Evolutionary conservation across 495 filamentous ascomycete genomes (phyloP).

Genomic region (Cenococcum geophilum): DNA sequence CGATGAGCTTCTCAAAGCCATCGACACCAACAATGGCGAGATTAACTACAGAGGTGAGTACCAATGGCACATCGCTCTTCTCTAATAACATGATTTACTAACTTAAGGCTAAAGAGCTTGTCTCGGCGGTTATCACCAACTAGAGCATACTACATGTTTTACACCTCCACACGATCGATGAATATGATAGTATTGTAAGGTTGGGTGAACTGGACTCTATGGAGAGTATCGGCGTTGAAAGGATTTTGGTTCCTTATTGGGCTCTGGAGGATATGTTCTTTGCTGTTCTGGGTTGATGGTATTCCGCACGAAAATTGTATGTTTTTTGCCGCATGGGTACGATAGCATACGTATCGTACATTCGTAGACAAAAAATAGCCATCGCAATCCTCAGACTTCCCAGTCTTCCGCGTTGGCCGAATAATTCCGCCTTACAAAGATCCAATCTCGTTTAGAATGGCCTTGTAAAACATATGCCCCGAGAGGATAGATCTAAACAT

Average conservation of each 20-base stretch:
- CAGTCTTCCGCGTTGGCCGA: background rate
- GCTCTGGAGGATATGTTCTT: too few relatives aligned
- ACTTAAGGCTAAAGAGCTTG: conserved; percentile 16
- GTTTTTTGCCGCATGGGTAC: background rate
- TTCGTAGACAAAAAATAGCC: background rate
- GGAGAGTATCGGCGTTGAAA: background rate
- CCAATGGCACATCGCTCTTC: background rate
- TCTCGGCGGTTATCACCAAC: conserved; percentile 27
- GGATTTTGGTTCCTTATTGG: too few relatives aligned
- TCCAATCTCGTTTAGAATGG: too few relatives aligned
- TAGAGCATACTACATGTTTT: too few relatives aligned
- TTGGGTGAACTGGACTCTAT: background rate
- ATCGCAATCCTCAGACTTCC: background rate
- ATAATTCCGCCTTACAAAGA: background rate
- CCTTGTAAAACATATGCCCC: too few relatives aligned
- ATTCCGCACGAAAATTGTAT: background rate
- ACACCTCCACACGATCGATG: background rate
- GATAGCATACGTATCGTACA: background rate
- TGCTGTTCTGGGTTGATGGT: background rate
- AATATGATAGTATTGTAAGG: background rate
- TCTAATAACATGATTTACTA: too few relatives aligned
- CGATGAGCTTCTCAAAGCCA: conserved; percentile 93
- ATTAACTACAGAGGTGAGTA: conserved; percentile 84
- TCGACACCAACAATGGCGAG: conserved; percentile 88
- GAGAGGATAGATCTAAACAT: too few relatives aligned